A percentile compares a stretch with the other conserved stretches of the same genome.
phyloP scores from a whole-genome alignment of 768 basidiomycete genomes.

The Termitomyces sp. region DNA sequence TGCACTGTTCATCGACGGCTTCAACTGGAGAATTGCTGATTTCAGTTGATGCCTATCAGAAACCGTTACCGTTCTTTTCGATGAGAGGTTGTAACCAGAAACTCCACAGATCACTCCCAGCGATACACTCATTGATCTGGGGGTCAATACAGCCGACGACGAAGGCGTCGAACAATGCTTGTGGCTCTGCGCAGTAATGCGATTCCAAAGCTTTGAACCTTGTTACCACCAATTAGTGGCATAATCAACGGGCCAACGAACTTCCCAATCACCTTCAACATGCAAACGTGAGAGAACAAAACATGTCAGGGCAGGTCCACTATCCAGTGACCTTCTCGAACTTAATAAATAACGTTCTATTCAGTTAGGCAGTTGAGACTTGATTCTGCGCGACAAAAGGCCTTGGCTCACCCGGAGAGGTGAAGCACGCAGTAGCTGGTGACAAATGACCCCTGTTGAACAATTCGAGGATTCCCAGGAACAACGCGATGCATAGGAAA shows the following conservation, averaged over 20 bases:
- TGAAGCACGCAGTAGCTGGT: background rate
- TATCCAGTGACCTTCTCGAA: background rate
- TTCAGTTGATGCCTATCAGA: background rate
- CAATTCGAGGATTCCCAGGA: background rate
- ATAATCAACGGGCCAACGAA: background rate
- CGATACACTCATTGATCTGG: background rate
- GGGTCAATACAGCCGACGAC: background rate
- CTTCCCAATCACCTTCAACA: background rate
- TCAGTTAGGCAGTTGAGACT: background rate
- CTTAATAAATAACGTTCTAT: background rate
- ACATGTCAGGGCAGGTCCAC: background rate
- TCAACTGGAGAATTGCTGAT: background rate
- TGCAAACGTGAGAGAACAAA: background rate
- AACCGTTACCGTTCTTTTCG: background rate
- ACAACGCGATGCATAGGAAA: background rate
- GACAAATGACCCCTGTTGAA: background rate
- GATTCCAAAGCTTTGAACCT: background rate
- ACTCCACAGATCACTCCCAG: background rate
- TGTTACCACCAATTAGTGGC: background rate
- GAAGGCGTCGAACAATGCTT: background rate
- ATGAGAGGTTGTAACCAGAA: background rate
- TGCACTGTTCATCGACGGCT: background rate
- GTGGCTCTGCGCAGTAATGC: background rate
- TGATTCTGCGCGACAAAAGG: background rate
- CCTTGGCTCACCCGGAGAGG: background rate